Evolutionary conservation across 1,139 yeast genomes (phyloP).

Genomic region (Debaryomyces sp.): DNA sequence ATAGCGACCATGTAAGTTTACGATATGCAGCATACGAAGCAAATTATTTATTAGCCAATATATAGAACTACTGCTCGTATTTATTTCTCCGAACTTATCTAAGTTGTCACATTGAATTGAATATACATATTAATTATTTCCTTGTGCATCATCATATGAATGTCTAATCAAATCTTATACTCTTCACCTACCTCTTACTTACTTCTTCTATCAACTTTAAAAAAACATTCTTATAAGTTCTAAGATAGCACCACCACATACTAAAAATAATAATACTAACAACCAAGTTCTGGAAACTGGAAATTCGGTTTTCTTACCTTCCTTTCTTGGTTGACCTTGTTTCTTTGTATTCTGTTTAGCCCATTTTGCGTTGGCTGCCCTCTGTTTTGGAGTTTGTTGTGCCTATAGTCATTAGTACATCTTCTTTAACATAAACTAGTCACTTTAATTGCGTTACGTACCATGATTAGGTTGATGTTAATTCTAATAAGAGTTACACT

Average conservation of each 20-base stretch:
- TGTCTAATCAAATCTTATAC: not conserved
- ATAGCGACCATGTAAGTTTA: not conserved
- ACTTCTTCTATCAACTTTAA: constrained; percentile 19
- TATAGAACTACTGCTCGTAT: not conserved
- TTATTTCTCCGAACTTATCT: not conserved
- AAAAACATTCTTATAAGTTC: constrained; percentile 63
- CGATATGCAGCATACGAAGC: not conserved
- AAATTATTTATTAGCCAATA: constrained; percentile 6
- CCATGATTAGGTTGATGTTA: not conserved
- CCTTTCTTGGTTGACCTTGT: constrained; percentile 63
- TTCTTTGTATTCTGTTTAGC: constrained; percentile 70
- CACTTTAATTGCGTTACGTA: not conserved
- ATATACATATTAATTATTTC: not conserved
- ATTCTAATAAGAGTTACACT: not conserved
- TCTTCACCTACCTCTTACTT: not conserved
- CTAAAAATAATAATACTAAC: constrained; percentile 61
- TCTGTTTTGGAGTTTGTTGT: constrained; percentile 79
- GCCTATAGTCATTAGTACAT: constrained; percentile 55
- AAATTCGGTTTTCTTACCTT: constrained; percentile 34
- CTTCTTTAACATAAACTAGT: not conserved
- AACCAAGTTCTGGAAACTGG: constrained; percentile 67
- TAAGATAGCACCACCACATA: constrained; percentile 82
- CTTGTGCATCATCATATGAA: not conserved
- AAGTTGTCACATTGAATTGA: not conserved
- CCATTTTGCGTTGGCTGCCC: constrained; percentile 80